These are phyloP conservation scores for Solioccasus polychromus DNA, from an alignment of 768 basidiomycete species.

Conservation along the genomic window DNA sequence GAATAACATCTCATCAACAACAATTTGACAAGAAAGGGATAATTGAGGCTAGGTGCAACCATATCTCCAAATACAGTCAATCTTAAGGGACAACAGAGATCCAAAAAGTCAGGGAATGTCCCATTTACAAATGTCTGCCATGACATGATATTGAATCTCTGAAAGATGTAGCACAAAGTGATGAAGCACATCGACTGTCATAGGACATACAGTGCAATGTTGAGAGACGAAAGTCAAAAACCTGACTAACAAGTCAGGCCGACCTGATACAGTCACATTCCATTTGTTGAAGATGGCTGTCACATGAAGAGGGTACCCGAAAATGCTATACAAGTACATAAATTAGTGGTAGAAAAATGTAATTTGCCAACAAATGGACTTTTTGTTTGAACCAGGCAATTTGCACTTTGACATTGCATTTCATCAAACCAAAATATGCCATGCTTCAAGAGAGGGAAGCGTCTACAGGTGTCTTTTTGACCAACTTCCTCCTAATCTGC, in stretches of 20 bases:
- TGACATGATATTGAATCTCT: slow-evolving; percentile 37
- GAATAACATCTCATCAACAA: slow-evolving; percentile 41
- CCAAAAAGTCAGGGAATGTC: slow-evolving; percentile 48
- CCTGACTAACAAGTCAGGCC: slow-evolving; percentile 44
- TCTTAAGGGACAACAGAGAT: slow-evolving; percentile 47
- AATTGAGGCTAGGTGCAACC: slow-evolving; percentile 22
- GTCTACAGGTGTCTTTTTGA: slow-evolving; percentile 22
- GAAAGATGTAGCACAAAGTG: slow-evolving; percentile 36
- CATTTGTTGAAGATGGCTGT: slow-evolving; percentile 49
- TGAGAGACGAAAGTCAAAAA: slow-evolving; percentile 43
- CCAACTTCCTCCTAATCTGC: slow-evolving; percentile 29
- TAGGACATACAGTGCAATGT: slow-evolving; percentile 38
- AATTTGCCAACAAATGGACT: slow-evolving; percentile 5
- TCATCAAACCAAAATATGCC: slow-evolving; percentile 36
- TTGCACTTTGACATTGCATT: slow-evolving; percentile 20
- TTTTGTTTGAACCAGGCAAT: slow-evolving; percentile 23
- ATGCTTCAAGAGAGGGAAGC: slow-evolving; percentile 43
- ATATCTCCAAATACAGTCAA: slow-evolving; percentile 44
- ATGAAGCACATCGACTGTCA: slow-evolving; percentile 50
- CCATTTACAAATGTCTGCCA: slow-evolving; percentile 43
- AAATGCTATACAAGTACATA: slow-evolving; percentile 7
- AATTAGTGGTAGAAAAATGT: not conserved
- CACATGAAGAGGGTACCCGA: slow-evolving; percentile 36
- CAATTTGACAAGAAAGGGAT: slow-evolving; percentile 37
- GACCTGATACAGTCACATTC: slow-evolving; percentile 57